phyloP scores from a whole-genome alignment of 306 rosid species.

The Acacia crassicarpa region DNA sequence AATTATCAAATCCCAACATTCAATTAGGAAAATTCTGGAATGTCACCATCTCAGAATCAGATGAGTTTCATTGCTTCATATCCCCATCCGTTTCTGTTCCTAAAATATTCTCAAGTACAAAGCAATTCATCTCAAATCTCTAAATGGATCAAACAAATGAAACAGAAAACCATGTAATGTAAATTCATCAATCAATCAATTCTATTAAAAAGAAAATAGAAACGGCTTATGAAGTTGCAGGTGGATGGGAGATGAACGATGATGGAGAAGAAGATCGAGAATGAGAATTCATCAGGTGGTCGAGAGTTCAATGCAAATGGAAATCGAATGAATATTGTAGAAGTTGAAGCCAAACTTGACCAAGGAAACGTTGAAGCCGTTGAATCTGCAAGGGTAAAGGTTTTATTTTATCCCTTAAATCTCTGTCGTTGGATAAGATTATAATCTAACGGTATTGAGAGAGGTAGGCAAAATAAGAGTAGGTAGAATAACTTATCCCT shows the following conservation, averaged over 20 bases:
- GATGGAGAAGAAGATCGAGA: slow-evolving; percentile 56
- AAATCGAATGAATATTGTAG: slow-evolving; percentile 49
- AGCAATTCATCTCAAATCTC: neutral
- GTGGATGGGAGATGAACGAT: slow-evolving; percentile 44
- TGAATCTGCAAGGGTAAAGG: slow-evolving; percentile 72
- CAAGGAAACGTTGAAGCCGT: slow-evolving; percentile 93
- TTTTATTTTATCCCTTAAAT: too few relatives aligned
- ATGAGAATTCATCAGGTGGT: slow-evolving; percentile 28
- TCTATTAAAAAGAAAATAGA: neutral
- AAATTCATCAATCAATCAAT: neutral
- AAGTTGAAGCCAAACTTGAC: slow-evolving; percentile 81
- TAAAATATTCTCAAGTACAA: neutral
- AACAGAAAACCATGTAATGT: neutral
- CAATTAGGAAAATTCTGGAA: neutral
- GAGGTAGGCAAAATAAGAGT: too few relatives aligned
- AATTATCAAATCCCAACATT: too few relatives aligned
- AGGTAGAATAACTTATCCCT: too few relatives aligned
- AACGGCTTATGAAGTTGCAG: slow-evolving; percentile 21
- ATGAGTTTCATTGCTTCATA: neutral
- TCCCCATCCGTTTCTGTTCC: neutral
- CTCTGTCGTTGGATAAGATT: too few relatives aligned
- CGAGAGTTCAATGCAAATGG: slow-evolving; percentile 79
- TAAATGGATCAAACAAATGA: neutral
- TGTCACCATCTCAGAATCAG: neutral
- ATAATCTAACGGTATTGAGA: too few relatives aligned